Base-by-base conservation (phyloP, 1,284 basidiomycete species). In the Earliella scabrosa region DNA sequence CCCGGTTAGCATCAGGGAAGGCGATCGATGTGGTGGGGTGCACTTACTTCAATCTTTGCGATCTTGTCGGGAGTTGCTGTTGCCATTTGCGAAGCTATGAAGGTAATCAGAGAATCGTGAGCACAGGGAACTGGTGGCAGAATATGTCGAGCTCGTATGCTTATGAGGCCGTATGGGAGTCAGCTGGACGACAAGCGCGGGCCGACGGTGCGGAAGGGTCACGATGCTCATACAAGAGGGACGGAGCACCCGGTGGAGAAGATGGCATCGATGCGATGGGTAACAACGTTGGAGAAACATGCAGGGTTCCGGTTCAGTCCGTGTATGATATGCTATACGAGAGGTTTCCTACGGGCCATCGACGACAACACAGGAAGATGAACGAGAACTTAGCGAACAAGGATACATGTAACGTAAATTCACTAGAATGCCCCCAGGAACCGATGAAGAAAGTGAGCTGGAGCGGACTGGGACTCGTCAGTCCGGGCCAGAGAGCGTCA, bases 41-140 rank as follows among this genome's bases (percentile, higher is more conserved):
- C 7, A 32, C 56, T 18, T 40, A 63, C 64, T 50, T 65, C 64
- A 34, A 65, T 61, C 58, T 61, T 65, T n/a, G 50, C 56, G 56
- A 65, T 65, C 45, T 56, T 65, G 54, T 59, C 54, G 6, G 60
- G 58, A 14, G 52, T 46, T 23, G 51, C 20, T 45, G 52, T 46
- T 23, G 51, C 20, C 48, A 54, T 53, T 41, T 38, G n/a, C 2
- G 39, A 20, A 39, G n/a, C n/a, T 39, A 16, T 20, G 18, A 18
- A 10, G 21, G n/a, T 20, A 39, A 18, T n/a, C n/a, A n/a, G n/a
- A n/a, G n/a, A n/a, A n/a, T n/a, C n/a, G n/a, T n/a, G n/a, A n/a
- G n/a, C n/a, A n/a, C n/a, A n/a, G n/a, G n/a, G n/a, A n/a, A n/a
- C n/a, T n/a, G n/a, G n/a, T n/a, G n/a, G n/a, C n/a, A n/a, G n/a